Conservation (phyloP, 495 filamentous ascomycete genomes). For the Penicillium flavigenum region DNA sequence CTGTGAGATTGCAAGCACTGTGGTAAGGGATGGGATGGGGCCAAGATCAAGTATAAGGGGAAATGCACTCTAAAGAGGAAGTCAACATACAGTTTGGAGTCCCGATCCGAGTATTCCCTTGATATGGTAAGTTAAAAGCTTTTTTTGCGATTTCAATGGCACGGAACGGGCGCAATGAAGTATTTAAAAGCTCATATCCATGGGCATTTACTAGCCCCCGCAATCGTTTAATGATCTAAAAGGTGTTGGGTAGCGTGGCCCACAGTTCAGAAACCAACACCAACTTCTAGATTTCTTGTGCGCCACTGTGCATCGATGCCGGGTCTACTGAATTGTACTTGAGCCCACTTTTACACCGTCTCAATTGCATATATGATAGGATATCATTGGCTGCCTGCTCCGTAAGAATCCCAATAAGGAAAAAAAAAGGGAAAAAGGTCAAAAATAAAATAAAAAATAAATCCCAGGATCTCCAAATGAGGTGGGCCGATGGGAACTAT, state of each 20-base stretch:
- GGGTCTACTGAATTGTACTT: not conserved
- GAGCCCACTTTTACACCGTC: conserved; percentile 3
- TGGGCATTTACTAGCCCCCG: conserved; percentile 7
- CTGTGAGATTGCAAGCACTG: conserved; percentile 15
- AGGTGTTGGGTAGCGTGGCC: conserved; percentile 12
- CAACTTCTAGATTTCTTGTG: conserved; percentile 10
- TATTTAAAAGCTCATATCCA: conserved; percentile 11
- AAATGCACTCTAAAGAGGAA: conserved; percentile 11
- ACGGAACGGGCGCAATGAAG: conserved; percentile 22
- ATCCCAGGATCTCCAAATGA: conserved; percentile 4
- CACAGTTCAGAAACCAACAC: conserved; percentile 8
- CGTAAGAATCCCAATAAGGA: not conserved
- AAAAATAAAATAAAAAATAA: conserved; percentile 1
- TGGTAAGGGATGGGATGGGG: conserved; percentile 19
- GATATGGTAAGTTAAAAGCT: conserved; percentile 14
- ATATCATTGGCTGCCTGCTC: not conserved
- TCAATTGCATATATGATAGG: not conserved
- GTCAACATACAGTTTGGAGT: conserved; percentile 20
- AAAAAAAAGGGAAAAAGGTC: not conserved
- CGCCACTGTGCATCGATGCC: conserved; percentile 1
- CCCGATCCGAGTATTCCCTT: not conserved
- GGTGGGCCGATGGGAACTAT: conserved; percentile 18
- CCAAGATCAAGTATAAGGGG: conserved; percentile 15
- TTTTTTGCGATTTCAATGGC: conserved; percentile 15
- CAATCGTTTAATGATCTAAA: conserved; percentile 9